These are phyloP conservation scores for Elaphomyces granulatus DNA, from an alignment of 495 filamentous ascomycete genomes.

Conservation along the genomic window DNA sequence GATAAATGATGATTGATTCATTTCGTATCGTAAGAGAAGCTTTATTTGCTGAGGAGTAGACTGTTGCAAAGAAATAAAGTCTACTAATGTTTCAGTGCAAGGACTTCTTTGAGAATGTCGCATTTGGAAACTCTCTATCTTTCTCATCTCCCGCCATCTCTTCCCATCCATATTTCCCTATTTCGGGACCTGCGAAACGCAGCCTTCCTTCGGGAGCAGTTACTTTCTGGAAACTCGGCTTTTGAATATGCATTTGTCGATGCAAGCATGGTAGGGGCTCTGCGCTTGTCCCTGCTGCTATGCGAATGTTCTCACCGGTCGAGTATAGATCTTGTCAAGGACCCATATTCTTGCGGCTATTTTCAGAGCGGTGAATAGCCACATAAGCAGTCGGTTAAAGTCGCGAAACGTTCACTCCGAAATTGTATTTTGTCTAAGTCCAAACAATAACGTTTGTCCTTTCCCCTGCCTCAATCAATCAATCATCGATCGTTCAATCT, in stretches of 20 bases:
- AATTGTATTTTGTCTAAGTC: conserved; percentile 67
- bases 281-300: background rate
- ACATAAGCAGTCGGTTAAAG: conserved; percentile 43
- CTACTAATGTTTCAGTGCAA: too few relatives aligned
- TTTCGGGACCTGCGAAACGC: conserved; percentile 68
- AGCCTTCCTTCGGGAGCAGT: conserved; percentile 59
- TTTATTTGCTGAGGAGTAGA: too few relatives aligned
- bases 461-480: background rate
- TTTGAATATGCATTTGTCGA: conserved; percentile 94
- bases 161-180: conserved; percentile 55
- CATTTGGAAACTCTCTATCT: conserved; percentile 40
- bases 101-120: too few relatives aligned
- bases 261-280: conserved; percentile 46
- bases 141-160: conserved; percentile 50
- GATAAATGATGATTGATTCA: too few relatives aligned
- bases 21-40: too few relatives aligned
- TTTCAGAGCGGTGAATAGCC: conserved; percentile 61
- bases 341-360: conserved; percentile 60
- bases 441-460: conserved; percentile 71
- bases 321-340: conserved; percentile 49
- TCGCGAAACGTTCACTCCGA: conserved; percentile 89
- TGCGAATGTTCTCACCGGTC: conserved; percentile 5
- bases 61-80: too few relatives aligned
- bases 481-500: too few relatives aligned
- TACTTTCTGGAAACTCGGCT: conserved; percentile 61